Percentiles rank a stretch among this genome's conserved stretches.
phyloP scores from a whole-genome alignment of 2,329 filamentous ascomycete genomes.

The Fusarium penzigii region DNA sequence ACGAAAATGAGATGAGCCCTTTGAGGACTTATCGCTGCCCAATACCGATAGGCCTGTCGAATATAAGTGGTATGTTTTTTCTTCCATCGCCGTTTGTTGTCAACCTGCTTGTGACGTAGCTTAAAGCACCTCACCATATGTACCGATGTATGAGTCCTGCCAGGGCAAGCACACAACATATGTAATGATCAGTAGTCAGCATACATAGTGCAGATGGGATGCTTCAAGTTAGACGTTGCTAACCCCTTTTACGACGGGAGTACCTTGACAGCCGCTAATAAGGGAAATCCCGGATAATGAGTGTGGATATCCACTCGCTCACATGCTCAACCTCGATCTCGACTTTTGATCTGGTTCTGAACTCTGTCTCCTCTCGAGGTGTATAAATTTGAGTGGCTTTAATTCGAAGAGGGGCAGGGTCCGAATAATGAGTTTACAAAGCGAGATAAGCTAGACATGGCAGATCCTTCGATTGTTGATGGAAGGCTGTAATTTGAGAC shows the following conservation, averaged over 20 bases:
- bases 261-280: background rate
- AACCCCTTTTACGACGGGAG: background rate
- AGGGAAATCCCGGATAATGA: background rate
- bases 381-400: slow-evolving; percentile 29
- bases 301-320: background rate
- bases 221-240: background rate
- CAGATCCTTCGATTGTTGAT: no score
- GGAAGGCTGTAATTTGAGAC: no score
- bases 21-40: no score
- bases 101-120: background rate
- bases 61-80: no score
- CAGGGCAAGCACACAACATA: background rate
- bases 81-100: no score
- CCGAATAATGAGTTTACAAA: slow-evolving; percentile 2
- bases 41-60: no score
- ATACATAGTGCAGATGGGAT: background rate
- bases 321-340: background rate
- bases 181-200: background rate
- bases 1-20: background rate
- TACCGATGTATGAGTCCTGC: background rate
- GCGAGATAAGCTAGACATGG: background rate
- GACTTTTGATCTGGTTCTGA: background rate
- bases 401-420: slow-evolving; percentile 25
- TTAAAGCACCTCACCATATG: background rate
- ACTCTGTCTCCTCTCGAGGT: background rate